phyloP scores from a whole-genome alignment of 2,329 filamentous ascomycete species.

The Cordyceps fumosorosea region DNA sequence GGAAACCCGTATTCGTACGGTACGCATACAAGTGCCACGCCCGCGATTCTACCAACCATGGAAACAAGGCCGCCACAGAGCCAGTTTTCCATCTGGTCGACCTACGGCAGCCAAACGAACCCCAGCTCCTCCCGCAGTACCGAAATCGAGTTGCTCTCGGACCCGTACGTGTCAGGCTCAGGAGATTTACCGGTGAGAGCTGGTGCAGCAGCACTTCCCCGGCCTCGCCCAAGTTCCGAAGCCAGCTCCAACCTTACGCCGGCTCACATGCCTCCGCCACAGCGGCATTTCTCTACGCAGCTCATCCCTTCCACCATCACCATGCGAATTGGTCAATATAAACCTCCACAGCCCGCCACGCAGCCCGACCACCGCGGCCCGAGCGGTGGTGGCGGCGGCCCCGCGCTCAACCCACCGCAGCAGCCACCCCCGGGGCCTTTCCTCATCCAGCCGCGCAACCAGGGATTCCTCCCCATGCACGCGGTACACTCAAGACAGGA shows the following conservation, averaged over 20 bases:
- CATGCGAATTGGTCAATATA: background rate
- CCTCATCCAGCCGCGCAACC: background rate
- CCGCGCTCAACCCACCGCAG: background rate
- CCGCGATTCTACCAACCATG: background rate
- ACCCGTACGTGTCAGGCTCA: background rate
- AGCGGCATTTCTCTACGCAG: background rate
- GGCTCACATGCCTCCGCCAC: background rate
- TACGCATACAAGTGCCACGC: too few species aligned
- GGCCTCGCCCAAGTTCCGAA: background rate
- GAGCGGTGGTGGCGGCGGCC: background rate
- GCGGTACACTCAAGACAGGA: background rate
- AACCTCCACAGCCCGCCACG: background rate
- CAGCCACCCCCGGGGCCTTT: background rate
- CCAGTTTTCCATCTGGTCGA: background rate
- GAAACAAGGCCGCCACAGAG: background rate
- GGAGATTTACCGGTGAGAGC: background rate
- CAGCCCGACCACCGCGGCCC: background rate
- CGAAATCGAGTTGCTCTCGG: background rate
- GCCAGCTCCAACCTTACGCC: background rate
- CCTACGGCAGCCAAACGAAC: background rate
- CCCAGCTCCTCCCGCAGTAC: background rate
- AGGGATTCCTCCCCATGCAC: slow-evolving; percentile 2
- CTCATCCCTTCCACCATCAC: background rate
- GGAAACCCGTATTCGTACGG: background rate
- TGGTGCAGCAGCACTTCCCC: background rate